Conservation (phyloP, 2,329 filamentous ascomycete species). For the Leptographium radiaticola region DNA sequence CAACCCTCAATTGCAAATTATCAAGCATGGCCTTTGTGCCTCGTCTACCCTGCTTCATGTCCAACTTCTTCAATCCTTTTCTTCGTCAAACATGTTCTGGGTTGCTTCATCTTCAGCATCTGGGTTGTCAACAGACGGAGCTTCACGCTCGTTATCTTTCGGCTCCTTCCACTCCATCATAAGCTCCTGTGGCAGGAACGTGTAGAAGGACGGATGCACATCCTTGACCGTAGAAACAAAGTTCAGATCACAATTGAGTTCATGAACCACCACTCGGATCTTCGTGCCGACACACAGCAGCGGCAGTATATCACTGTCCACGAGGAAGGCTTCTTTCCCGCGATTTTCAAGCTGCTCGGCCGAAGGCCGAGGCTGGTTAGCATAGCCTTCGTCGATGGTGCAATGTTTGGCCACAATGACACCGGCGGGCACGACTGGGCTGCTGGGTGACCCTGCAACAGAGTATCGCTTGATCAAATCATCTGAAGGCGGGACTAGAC, state of each 20-base stretch:
- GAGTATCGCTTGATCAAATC: slow-evolving; percentile 31
- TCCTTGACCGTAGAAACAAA: slow-evolving; percentile 49
- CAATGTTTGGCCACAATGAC: slow-evolving; percentile 28
- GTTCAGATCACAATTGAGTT: slow-evolving; percentile 44
- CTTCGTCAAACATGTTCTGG: slow-evolving; percentile 11
- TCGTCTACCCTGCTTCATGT: not conserved
- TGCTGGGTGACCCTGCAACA: slow-evolving; percentile 14
- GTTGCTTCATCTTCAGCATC: slow-evolving; percentile 17
- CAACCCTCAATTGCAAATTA: not conserved
- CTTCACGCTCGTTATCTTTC: slow-evolving; percentile 26
- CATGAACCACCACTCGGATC: slow-evolving; percentile 38
- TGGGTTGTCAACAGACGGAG: slow-evolving; percentile 28
- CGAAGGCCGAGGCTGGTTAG: slow-evolving; percentile 22
- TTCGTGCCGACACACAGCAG: slow-evolving; percentile 54
- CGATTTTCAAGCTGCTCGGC: slow-evolving; percentile 15
- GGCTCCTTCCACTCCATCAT: slow-evolving; percentile 56
- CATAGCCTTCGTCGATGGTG: slow-evolving; percentile 35
- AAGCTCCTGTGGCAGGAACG: slow-evolving; percentile 52
- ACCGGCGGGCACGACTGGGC: slow-evolving; percentile 29
- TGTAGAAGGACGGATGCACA: slow-evolving; percentile 49
- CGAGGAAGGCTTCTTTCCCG: slow-evolving; percentile 36
- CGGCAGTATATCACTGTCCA: slow-evolving; percentile 46
- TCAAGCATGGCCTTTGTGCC: not conserved
- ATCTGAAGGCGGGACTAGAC: slow-evolving; percentile 31
- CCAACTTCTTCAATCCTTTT: slow-evolving; percentile 1